Percentiles rank a stretch among this genome's conserved stretches.
Evolutionary conservation across 805 yeast species (phyloP).

Genomic region (Wickerhamiella azyma): DNA sequence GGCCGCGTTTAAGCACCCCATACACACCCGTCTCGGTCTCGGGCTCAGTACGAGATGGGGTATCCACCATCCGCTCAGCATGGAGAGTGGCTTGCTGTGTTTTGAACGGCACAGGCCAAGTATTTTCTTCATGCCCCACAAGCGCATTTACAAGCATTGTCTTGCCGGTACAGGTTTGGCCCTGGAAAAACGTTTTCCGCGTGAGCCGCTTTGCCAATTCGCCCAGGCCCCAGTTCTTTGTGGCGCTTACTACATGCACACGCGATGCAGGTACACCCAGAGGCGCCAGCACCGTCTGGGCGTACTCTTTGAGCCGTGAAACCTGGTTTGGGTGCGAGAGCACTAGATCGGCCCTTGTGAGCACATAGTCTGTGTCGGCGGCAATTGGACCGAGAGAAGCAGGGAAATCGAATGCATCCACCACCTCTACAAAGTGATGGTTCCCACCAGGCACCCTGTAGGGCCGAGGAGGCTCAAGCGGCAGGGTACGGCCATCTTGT

Average conservation of each 20-base stretch:
- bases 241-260: slow-evolving; percentile 40
- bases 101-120: slow-evolving; percentile 51
- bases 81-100: slow-evolving; percentile 35
- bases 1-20: slow-evolving; percentile 12
- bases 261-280: slow-evolving; percentile 26
- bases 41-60: slow-evolving; percentile 26
- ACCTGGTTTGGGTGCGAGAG: slow-evolving; percentile 21
- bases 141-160: slow-evolving; percentile 59
- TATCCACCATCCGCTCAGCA: slow-evolving; percentile 26
- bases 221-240: slow-evolving; percentile 38
- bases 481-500: slow-evolving; percentile 7
- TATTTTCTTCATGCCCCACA: slow-evolving; percentile 32
- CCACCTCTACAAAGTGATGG: slow-evolving; percentile 39
- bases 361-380: slow-evolving; percentile 22
- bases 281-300: slow-evolving; percentile 25
- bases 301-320: slow-evolving; percentile 19
- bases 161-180: slow-evolving; percentile 84
- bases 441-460: slow-evolving; percentile 33
- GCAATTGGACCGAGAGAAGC: slow-evolving; percentile 29
- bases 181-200: slow-evolving; percentile 37
- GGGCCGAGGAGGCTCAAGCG: slow-evolving; percentile 10
- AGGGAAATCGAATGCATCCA: slow-evolving; percentile 65
- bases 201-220: slow-evolving; percentile 29
- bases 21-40: slow-evolving; percentile 13
- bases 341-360: slow-evolving; percentile 34